A percentile compares a stretch with the other conserved stretches of the same genome.
These are phyloP conservation scores for Zopfochytrium polystomum DNA, from an alignment of 371 early-diverging fungal species.

Conservation along the genomic window DNA sequence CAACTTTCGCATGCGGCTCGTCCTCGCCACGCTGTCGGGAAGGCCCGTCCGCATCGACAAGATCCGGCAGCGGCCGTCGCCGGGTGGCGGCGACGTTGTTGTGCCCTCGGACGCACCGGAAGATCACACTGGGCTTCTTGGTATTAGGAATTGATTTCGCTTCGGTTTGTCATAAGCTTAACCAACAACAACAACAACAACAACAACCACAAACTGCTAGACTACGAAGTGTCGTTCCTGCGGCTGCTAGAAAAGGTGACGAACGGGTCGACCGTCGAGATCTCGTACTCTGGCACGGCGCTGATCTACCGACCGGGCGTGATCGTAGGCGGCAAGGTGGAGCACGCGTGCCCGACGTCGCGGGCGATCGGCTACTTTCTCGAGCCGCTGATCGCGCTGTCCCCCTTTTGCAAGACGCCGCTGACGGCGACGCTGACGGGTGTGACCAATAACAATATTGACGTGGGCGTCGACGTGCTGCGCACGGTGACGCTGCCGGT, in stretches of 20 bases:
- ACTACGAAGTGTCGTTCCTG: constrained; percentile 85
- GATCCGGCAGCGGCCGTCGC: constrained; percentile 77
- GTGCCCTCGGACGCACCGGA: too few species aligned
- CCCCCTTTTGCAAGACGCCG: constrained; percentile 88
- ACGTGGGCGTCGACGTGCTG: constrained; percentile 73
- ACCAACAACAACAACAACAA: too few species aligned
- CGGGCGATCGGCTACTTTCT: constrained; percentile 90
- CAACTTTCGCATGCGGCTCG: constrained; percentile 81
- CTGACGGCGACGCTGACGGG: constrained; percentile 78
- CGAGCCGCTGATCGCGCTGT: constrained; percentile 84
- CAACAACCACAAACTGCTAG: constrained; percentile 52
- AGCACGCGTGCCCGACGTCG: constrained; percentile 72
- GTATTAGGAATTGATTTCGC: too few species aligned
- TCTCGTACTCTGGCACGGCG: constrained; percentile 90
- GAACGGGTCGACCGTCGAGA: constrained; percentile 87
- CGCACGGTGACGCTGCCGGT: constrained; percentile 86
- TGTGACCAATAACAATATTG: constrained; percentile 88
- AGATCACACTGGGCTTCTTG: too few species aligned
- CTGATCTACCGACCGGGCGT: constrained; percentile 85
- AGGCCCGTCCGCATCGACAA: constrained; percentile 80
- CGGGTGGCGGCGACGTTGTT: constrained; percentile 84
- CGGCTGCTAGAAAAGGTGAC: constrained; percentile 86
- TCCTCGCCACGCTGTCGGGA: constrained; percentile 88
- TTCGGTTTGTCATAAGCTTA: not conserved
- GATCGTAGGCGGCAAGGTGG: constrained; percentile 81